Base-by-base conservation (phyloP, 306 rosid species). In the Medicago arabica region DNA sequence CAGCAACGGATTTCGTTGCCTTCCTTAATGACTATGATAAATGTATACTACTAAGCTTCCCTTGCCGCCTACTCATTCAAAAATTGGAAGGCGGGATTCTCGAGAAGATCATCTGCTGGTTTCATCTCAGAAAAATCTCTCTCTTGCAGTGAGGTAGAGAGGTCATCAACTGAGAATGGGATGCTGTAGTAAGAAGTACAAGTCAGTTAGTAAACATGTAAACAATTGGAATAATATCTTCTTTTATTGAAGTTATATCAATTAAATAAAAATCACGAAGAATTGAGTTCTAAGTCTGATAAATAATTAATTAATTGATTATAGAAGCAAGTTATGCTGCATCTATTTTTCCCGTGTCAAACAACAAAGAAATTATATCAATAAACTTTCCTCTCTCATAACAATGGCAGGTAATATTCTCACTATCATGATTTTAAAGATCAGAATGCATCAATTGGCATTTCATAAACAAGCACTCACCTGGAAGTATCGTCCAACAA, bases 401-500 rank as follows among this genome's bases (percentile, higher is more conserved):
- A 55, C 18, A 63, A 53, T 25, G 57, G 55, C 54, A 74, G 13
- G 50, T 54, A 67, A 62, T 14, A 50, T 50, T 79, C 61, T 46
- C 72, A 34, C 55, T 40, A 21, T 6, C 25, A 57, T 28, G 18
- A 31, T 63, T 74, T 60, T 71, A 36, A 71, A 75, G 61, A 65
- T 49, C 47, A 80, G 18, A 83, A 66, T 3, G 60, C 50, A 59
- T 46, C 63, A 60, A 19, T 13, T 10, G 66, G 34, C 51, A 75
- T 81, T 78, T n/a, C 70, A 69, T 38, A 43, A 13, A 25, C 71
- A 54, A 79, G 73, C 73, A 82, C 9, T 79, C 71, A 96, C 99
- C 99, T 91, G 79, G 99, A 96, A 83, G 84, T 91, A 83, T 96
- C 99, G 78, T 96, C 99, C 89, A 96, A 85, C 86, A 96, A 86